These are phyloP conservation scores for Huiozyma naganishii DNA, from an alignment of 805 yeast species.

Conservation along the genomic window DNA sequence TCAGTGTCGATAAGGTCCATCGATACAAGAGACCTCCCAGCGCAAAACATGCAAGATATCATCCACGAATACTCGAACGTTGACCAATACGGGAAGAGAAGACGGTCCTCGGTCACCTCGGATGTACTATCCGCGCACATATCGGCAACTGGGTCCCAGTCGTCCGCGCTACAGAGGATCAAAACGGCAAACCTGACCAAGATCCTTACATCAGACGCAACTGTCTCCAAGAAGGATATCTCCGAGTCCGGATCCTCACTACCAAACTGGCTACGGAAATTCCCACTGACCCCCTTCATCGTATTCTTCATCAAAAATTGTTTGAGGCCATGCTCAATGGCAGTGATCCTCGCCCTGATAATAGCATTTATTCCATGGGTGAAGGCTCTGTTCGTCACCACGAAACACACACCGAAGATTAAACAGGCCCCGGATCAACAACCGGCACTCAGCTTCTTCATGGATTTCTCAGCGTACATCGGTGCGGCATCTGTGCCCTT, in stretches of 20 bases:
- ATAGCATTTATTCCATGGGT: conserved; percentile 85
- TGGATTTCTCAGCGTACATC: conserved; percentile 69
- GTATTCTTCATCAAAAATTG: conserved; percentile 41
- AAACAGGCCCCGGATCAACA: conserved; percentile 74
- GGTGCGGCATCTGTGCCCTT: conserved; percentile 88
- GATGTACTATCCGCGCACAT: background rate
- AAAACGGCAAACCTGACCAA: conserved; percentile 21
- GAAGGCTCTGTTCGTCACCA: conserved; percentile 55
- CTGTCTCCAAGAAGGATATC: conserved; percentile 23
- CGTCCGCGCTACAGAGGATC: conserved; percentile 8
- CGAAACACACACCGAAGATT: conserved; percentile 34
- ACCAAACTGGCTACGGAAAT: conserved; percentile 20
- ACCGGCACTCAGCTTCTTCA: conserved; percentile 79
- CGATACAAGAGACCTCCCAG: conserved; percentile 28
- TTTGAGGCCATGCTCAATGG: conserved; percentile 59
- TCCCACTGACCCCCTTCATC: conserved; percentile 20
- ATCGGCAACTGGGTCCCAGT: background rate
- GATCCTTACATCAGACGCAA: conserved; percentile 27
- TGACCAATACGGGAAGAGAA: conserved; percentile 24
- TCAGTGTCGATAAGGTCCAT: conserved; percentile 10
- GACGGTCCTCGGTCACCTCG: conserved; percentile 10
- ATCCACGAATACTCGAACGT: conserved; percentile 36
- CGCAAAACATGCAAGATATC: conserved; percentile 37
- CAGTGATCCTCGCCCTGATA: conserved; percentile 53
- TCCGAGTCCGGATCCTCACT: conserved; percentile 22